Conservation (phyloP, 805 yeast genomes). For the Metschnikowia hibisci region DNA sequence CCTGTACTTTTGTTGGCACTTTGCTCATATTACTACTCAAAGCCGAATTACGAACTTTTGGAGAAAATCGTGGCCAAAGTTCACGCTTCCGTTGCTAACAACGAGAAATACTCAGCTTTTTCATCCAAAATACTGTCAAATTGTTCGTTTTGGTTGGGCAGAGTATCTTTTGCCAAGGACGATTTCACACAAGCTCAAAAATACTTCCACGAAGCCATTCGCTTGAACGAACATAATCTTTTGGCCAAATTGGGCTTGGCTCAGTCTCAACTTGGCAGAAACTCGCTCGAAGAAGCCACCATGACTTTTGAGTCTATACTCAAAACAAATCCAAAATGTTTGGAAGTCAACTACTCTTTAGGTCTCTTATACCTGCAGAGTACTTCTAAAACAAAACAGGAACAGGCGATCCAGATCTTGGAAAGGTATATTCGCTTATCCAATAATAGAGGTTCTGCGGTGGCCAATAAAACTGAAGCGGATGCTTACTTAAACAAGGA, state of each 20-base stretch:
- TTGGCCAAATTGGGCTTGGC: constrained; percentile 81
- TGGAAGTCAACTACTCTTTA: constrained; percentile 70
- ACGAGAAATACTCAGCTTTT: constrained; percentile 24
- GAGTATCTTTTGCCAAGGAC: constrained; percentile 58
- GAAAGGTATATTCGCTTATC: constrained; percentile 69
- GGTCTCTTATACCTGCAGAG: constrained; percentile 70
- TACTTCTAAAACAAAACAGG: constrained; percentile 36
- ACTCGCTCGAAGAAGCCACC: constrained; percentile 76
- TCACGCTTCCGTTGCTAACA: constrained; percentile 20
- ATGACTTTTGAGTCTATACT: constrained; percentile 76
- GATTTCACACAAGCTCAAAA: constrained; percentile 71
- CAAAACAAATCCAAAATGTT: constrained; percentile 59
- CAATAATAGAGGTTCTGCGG: constrained; percentile 40
- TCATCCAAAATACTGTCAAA: constrained; percentile 33
- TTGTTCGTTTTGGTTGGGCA: constrained; percentile 73
- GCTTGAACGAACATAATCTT: constrained; percentile 58
- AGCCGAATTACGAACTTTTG: constrained; percentile 55
- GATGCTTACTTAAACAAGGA: constrained; percentile 39
- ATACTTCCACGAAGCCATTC: constrained; percentile 67
- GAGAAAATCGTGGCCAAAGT: constrained; percentile 53
- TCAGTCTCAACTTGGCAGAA: constrained; percentile 74
- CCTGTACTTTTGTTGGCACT: constrained; percentile 63
- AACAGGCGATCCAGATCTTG: constrained; percentile 56
- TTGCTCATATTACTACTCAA: constrained; percentile 69
- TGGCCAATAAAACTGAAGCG: constrained; percentile 22